Evolutionary conservation across 2,329 filamentous ascomycete species (phyloP), one percentile per base, ranked within the genome.

Genomic region (Neonectria neomacrospora): DNA sequence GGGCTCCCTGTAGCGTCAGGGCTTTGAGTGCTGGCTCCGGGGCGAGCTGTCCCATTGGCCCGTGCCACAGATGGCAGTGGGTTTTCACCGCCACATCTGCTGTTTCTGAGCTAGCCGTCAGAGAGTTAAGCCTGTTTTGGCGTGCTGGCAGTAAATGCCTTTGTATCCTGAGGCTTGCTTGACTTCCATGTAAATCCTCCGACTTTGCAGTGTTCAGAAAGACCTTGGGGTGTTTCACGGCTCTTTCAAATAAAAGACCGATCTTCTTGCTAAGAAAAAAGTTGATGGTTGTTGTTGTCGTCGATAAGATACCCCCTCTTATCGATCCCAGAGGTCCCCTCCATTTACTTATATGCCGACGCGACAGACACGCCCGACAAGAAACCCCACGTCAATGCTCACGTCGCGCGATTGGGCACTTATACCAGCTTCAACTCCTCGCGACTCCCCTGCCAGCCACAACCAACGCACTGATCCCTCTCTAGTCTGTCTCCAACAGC

Each of bases 381-480:
- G 16, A 51, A 59, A 69, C 71, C 71, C 70, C 70, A 70, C 69
- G 69, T 71, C 70, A 32, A 61, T 61, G 58, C 67, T 47, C 56
- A 62, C 48, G 56, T 63, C 66, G 68, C 70, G 70, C 67, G 66
- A 72, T 72, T 73, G 70, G 70, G 70, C 67, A 64, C 47, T 45
- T 50, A 70, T 58, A 71, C 67, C 62, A 72, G 60, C 69, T 67
- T 45, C 61, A 54, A 18, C 34, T 37, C 34, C 45, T 37, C 54
- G 18, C 47, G 42, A 54, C 45, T 34, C 45, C n/a, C 23, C 32
- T 32, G 28, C 14, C 6, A 37, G n/a, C 44, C 37, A 30, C 41
- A 12, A 50, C 26, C 16, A 8, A n/a, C 37, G 28, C 4, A 23
- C 20, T 1, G 26, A 32, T 50, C n/a, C 30, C 59, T 54, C 18